A percentile compares a stretch with the other conserved stretches of the same genome.
Evolutionary conservation across 306 rosid species (phyloP).

Genomic region (Lathyrus aphaca): DNA sequence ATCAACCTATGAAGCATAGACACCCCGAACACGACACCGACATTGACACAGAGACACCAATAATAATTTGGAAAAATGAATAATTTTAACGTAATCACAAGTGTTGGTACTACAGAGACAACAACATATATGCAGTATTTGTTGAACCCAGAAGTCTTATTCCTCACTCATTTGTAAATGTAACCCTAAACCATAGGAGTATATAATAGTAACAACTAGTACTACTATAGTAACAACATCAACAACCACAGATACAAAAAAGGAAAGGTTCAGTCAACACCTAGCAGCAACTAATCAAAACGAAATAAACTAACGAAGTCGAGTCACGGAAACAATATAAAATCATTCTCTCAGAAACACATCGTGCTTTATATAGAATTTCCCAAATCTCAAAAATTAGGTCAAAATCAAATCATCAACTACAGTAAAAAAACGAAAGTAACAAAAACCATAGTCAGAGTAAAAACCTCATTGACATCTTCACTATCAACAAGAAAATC

Average conservation of each 20-base stretch:
- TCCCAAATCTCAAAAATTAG: background rate
- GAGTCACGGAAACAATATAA: background rate
- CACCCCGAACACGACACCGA: too few relatives aligned
- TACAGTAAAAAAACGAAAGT: background rate
- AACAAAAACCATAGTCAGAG: background rate
- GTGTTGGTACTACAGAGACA: too few relatives aligned
- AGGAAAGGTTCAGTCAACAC: background rate
- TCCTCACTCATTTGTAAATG: background rate
- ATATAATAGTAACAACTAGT: background rate
- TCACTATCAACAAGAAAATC: slow-evolving; percentile 51
- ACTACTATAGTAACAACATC: background rate
- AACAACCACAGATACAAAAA: background rate
- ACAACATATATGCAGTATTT: too few relatives aligned
- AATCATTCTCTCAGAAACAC: background rate
- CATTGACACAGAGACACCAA: too few relatives aligned
- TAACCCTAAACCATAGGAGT: background rate
- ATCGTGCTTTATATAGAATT: background rate
- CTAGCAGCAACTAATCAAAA: background rate
- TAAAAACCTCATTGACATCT: slow-evolving; percentile 42
- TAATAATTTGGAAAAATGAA: too few relatives aligned
- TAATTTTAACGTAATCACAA: too few relatives aligned
- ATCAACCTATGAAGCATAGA: too few relatives aligned
- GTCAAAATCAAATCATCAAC: slow-evolving; percentile 6
- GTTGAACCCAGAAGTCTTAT: background rate
- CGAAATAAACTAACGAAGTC: background rate